Evolutionary conservation across 331 rosid genomes (phyloP), one percentile per base, ranked within the genome.

Genomic region (Rosa hybrid): DNA sequence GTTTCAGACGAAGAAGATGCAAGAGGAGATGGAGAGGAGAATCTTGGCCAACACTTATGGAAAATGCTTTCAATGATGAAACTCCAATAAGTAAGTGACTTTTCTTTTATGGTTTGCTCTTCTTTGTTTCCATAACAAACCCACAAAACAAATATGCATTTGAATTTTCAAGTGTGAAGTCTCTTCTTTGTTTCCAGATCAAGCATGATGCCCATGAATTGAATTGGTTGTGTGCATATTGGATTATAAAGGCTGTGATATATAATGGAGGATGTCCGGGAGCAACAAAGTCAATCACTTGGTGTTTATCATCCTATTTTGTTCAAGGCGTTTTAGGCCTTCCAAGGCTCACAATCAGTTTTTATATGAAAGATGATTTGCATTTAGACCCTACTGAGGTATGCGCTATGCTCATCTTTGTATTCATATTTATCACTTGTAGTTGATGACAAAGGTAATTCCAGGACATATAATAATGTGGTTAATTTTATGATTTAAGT

Each of bases 311-410:
- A 34, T 34, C 39, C 39, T 95, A 95, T 84, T 91, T 95, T 86
- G 97, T 95, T 84, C 99, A 95, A 90, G 99, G 99, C 60, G 96
- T 95, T 76, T 83, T 95, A 60, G 97, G 94, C 75, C 99, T 95
- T 76, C 92, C 99, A 9, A 91, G 98, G 89, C 89, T 95, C 81
- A 97, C 99, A 46, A 93, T 95, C 54, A 89, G 77, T 87, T 95
- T 90, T 79, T 95, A 89, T 81, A 87, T 95, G 23, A 93, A 93
- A 82, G 99, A 95, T 42, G 96, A 93, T 93, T 90, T 95, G 84
- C 97, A 88, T 86, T 86, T 95, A 71, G 97, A 95, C 65, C 99
- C 98, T 77, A 98, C 97, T 54, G 98, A 95, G 98, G 99, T 95
- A 62, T 81, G 68, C n/a, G 21, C 25, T 18, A 67, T 67, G 46